Percentiles rank a stretch among this genome's conserved stretches.
These are phyloP conservation scores for Dryadomyces quercivorus DNA, from an alignment of 2,329 filamentous ascomycete species.

Conservation along the genomic window DNA sequence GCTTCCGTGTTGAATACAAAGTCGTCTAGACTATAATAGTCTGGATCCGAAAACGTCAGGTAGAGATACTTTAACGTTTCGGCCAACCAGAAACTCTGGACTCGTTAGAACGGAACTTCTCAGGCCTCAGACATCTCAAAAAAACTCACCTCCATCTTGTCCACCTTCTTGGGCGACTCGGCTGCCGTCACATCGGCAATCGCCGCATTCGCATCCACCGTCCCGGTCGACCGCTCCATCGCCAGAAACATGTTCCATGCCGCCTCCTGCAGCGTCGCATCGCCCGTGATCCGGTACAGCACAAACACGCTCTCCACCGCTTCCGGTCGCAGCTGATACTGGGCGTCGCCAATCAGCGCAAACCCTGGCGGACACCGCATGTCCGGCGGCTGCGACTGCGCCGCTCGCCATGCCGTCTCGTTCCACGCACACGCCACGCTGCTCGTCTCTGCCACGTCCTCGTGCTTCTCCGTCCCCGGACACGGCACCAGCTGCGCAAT, in stretches of 20 bases:
- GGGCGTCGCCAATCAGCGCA: conserved; percentile 15
- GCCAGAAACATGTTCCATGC: conserved; percentile 69
- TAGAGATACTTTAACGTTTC: conserved; percentile 15
- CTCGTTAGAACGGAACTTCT: background rate
- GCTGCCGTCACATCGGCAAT: conserved; percentile 24
- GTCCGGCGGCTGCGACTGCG: conserved; percentile 8
- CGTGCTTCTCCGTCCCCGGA: conserved; percentile 15
- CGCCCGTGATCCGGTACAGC: conserved; percentile 68
- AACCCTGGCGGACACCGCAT: conserved; percentile 15
- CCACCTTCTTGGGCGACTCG: conserved; percentile 25
- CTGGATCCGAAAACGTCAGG: conserved; percentile 10
- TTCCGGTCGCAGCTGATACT: conserved; percentile 53
- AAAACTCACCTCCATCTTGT: conserved; percentile 19
- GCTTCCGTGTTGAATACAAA: conserved; percentile 14
- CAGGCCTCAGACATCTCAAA: no score
- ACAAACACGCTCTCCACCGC: conserved; percentile 65
- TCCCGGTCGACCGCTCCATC: conserved; percentile 49
- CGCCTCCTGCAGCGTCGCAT: conserved; percentile 59
- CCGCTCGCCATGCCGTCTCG: background rate
- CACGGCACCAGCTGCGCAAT: conserved; percentile 35
- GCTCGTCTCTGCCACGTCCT: conserved; percentile 4
- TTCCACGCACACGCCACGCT: background rate
- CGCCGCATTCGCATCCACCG: conserved; percentile 11
- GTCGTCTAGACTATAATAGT: conserved; percentile 12
- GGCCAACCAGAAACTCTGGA: conserved; percentile 12